Evolutionary conservation across 306 rosid species (phyloP).

Genomic region (Trifolium subterraneum): DNA sequence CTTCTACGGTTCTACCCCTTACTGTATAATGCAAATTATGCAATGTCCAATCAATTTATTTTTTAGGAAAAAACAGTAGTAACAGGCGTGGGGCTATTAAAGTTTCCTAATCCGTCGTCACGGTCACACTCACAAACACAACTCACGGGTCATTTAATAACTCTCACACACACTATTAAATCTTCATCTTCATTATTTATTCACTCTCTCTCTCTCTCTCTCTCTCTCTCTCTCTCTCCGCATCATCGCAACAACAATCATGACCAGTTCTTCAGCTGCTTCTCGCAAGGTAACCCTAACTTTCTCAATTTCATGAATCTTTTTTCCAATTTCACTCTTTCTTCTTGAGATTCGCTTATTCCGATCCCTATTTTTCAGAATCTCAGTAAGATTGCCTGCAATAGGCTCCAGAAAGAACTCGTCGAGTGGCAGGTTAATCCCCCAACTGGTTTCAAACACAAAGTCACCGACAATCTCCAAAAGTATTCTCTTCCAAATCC

Average conservation of each 20-base stretch:
- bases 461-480: conserved; percentile 95
- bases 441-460: conserved; percentile 92
- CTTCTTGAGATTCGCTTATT: background rate
- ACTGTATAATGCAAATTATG: too few relatives aligned
- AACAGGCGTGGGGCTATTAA: background rate
- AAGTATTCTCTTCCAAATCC: conserved; percentile 52
- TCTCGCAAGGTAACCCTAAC: conserved; percentile 80
- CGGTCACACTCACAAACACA: background rate
- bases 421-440: conserved; percentile 99
- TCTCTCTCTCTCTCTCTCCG: conserved; percentile 37
- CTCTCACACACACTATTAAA: too few relatives aligned
- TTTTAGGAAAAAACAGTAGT: background rate
- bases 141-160: conserved; percentile 48
- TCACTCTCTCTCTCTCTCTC: conserved; percentile 8
- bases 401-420: conserved; percentile 97
- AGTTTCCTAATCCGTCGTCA: conserved; percentile 46
- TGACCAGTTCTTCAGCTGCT: conserved; percentile 93
- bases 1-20: too few relatives aligned
- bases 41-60: too few relatives aligned
- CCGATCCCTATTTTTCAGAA: conserved; percentile 57
- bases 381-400: conserved; percentile 98
- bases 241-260: conserved; percentile 41
- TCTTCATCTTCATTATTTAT: conserved; percentile 33
- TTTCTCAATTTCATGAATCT: background rate
- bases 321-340: background rate